Base-by-base conservation (phyloP, 2,329 filamentous ascomycete species). In the Colletotrichum navitas region DNA sequence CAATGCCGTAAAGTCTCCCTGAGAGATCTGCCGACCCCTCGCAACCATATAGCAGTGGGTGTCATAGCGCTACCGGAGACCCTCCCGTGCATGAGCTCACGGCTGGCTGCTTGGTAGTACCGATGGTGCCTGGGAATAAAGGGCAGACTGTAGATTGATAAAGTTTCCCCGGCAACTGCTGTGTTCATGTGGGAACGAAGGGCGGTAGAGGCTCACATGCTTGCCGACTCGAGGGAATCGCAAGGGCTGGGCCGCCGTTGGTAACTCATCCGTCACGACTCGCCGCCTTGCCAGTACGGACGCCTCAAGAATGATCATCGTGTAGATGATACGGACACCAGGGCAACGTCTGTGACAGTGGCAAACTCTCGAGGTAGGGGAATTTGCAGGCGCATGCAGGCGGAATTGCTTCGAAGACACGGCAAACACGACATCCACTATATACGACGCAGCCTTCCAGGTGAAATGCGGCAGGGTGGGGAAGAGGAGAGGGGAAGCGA, bases 331-430 rank as follows among this genome's bases (percentile, higher is more conserved):
- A 32, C 43, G 3, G 43, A 24, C 32, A 11, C 4, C 18, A n/a
- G 21, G 11, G 29, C 24, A 12, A 51, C 11, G 29, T 11, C 43
- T n/a, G 12, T 18, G 5, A 32, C n/a, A 39, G 60, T 16, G 29
- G 16, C 14, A 32, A 47, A 32, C 29, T 56, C 41, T 39, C 4
- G 24, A 61, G 29, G 24, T 18, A 32, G 4, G 39, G 24, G 18
- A 8, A n/a, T 1, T 36, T 49, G 63, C 29, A 47, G 3, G 21
- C 12, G 39, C 54, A 34, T 16, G 34, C 36, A 59, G 41, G 59
- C 18, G 26, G 32, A 34, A 21, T 24, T 32, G 63, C 62, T 67
- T 62, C 59, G 63, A 47, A 62, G 54, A 29, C 11, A 52, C 34
- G 43, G 21, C 47, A 61, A 45, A 49, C 54, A 26, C 16, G 56